A percentile compares a stretch with the other conserved stretches of the same genome.
Conservation (phyloP, 2,329 filamentous ascomycete species). For the Diaporthe australafricana region DNA sequence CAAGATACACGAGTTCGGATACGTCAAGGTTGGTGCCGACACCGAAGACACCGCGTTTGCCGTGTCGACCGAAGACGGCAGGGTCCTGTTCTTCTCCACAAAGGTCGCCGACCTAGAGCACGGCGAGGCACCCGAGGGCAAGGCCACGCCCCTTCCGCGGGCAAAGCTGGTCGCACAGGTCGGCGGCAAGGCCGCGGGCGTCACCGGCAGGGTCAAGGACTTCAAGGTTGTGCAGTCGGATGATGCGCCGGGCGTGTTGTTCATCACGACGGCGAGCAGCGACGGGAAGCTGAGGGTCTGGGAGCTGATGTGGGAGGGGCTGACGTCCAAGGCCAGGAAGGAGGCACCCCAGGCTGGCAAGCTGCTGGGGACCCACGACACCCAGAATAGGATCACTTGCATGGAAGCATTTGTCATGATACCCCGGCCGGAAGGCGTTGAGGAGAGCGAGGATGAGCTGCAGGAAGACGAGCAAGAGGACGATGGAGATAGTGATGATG, state of each 20-base stretch:
- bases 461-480: constrained; percentile 54
- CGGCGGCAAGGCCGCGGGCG: constrained; percentile 77
- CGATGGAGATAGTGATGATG: constrained; percentile 44
- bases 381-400: constrained; percentile 90
- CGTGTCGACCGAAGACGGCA: constrained; percentile 90
- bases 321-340: constrained; percentile 48
- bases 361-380: constrained; percentile 83
- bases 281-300: constrained; percentile 88
- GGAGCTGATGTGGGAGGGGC: constrained; percentile 63
- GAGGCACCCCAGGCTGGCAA: constrained; percentile 62
- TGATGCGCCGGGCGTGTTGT: constrained; percentile 55
- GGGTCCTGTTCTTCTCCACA: constrained; percentile 86
- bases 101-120: constrained; percentile 58
- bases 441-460: constrained; percentile 67
- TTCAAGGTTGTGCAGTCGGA: constrained; percentile 73
- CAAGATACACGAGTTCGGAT: constrained; percentile 87
- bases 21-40: constrained; percentile 67
- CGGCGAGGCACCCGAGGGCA: constrained; percentile 40
- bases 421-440: constrained; percentile 69
- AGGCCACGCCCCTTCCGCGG: constrained; percentile 55
- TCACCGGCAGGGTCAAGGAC: constrained; percentile 85
- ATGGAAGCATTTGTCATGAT: constrained; percentile 88
- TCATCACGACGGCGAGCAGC: constrained; percentile 82
- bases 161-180: constrained; percentile 80
- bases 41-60: constrained; percentile 71